Base-by-base conservation (phyloP, 78 protist species). In the Pigoraptor vietnamica region DNA sequence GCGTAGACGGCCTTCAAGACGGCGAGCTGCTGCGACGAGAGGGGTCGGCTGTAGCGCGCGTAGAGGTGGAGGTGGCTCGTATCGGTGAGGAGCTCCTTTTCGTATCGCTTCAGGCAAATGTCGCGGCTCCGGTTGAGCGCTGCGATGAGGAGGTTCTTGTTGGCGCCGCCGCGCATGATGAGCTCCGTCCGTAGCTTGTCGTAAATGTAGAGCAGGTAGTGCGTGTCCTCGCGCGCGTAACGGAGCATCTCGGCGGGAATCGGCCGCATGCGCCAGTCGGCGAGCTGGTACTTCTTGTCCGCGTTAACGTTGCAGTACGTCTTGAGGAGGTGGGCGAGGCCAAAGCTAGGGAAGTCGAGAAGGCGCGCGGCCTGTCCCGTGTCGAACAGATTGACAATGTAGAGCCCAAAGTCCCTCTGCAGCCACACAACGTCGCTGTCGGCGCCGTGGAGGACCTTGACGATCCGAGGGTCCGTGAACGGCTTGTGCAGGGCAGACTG, bases 211-310 rank as follows among this genome's bases (percentile, higher is more conserved):
- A 98, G 95, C 81, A 99, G 95, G 86, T 96, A 97, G 94, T 99
- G 99, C 67, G 99, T 98, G 95, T 99, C 99, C 82, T 92, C 93
- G 0, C 99, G 90, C 0, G 99, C 99, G 88, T 98, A 98, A n/a
- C 67, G 55, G 24, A 93, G 29, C 99, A 98, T 96, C 87, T 97
- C 99, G 0, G 21, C 97, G 0, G 99, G 92, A 10, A 99, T 91
- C 25, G 99, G 99, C 1, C 98, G 88, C 39, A 98, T 90, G n/a
- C 99, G 91, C 99, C 99, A 98, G 96, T 98, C 99, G 6, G 99
- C 99, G 37, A 97, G 90, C 95, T 99, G 99, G 93, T 94, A 96
- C 87, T 93, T 81, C 86, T 99, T 99, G 95, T 98, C 96, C 48
- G 96, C 95, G 24, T 55, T 88, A 37, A 98, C 94, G 0, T 82